Percentiles rank a stretch among this genome's conserved stretches.
These are phyloP conservation scores for Fraxinus ornus DNA, from an alignment of 305 asterid species.

Conservation along the genomic window DNA sequence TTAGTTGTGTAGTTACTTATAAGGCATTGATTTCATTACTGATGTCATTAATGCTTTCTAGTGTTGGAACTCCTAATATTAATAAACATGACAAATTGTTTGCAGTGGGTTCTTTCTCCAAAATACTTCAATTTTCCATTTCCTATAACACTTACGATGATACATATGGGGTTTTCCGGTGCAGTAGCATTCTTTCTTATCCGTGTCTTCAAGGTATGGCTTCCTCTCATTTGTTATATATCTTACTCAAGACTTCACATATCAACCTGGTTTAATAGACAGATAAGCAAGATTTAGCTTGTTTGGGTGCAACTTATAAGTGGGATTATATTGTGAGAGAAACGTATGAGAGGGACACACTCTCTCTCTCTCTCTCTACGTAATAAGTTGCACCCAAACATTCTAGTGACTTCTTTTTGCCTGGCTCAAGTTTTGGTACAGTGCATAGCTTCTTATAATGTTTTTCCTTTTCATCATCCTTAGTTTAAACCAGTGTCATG, in stretches of 20 bases:
- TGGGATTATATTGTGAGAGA: background rate
- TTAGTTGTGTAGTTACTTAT: background rate
- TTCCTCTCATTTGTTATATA: slow-evolving; percentile 3
- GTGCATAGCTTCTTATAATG: background rate
- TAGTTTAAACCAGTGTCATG: background rate
- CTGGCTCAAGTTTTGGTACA: background rate
- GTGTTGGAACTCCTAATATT: background rate
- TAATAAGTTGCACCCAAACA: background rate
- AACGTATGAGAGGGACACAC: background rate
- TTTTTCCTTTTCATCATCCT: background rate
- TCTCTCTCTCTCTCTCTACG: background rate
- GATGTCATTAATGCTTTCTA: background rate
- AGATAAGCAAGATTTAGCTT: background rate
- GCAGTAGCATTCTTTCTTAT: slow-evolving; percentile 72
- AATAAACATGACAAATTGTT: slow-evolving; percentile 13
- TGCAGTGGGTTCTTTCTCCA: slow-evolving; percentile 92
- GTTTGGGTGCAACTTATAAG: background rate
- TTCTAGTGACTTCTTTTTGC: background rate
- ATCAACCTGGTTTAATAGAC: background rate
- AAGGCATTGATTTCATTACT: background rate
- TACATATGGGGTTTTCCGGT: slow-evolving; percentile 86
- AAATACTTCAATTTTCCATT: slow-evolving; percentile 77
- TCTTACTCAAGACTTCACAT: background rate
- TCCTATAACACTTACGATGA: slow-evolving; percentile 82
- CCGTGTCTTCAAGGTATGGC: slow-evolving; percentile 67